These are phyloP conservation scores for Chaetoceros tenuissimus DNA, from an alignment of 108 stramenopile species.

Conservation along the genomic window DNA sequence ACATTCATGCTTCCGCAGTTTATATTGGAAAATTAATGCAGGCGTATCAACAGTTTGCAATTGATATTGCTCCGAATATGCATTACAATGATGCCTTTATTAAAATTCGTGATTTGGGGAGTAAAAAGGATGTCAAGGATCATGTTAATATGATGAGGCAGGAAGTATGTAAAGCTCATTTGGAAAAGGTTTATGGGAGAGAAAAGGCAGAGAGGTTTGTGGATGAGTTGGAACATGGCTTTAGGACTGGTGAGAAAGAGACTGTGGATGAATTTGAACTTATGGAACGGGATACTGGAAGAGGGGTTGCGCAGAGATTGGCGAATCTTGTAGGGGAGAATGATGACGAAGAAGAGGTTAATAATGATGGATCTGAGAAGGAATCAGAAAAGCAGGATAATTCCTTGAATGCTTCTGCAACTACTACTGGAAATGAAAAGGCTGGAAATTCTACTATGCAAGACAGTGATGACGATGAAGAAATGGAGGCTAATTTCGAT, in stretches of 20 bases:
- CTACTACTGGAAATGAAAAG: too few species aligned
- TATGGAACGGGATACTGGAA: background rate
- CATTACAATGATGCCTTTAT: conserved; percentile 28
- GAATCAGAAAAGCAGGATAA: background rate
- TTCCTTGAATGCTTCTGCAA: too few species aligned
- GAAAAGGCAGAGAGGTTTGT: conserved; percentile 19
- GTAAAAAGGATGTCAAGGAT: conserved; percentile 33
- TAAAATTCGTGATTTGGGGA: conserved; percentile 33
- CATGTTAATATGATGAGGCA: conserved; percentile 31
- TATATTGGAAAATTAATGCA: conserved; percentile 20
- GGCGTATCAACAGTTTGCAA: conserved; percentile 23
- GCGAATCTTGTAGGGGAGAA: background rate
- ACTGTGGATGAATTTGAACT: too few species aligned
- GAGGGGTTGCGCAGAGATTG: background rate
- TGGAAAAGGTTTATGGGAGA: conserved; percentile 23
- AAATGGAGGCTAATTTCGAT: background rate
- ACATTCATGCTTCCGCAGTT: conserved; percentile 20
- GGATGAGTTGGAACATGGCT: conserved; percentile 35
- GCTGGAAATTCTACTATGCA: background rate
- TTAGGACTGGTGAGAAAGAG: too few species aligned
- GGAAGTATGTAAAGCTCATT: conserved; percentile 30
- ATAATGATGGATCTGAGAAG: background rate
- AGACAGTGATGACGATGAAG: background rate
- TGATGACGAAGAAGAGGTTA: background rate
- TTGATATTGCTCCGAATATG: conserved; percentile 20